A percentile compares a stretch with the other conserved stretches of the same genome.
phyloP scores from a whole-genome alignment of 78 protist genomes.

The Chrysochromulina tobinii region DNA sequence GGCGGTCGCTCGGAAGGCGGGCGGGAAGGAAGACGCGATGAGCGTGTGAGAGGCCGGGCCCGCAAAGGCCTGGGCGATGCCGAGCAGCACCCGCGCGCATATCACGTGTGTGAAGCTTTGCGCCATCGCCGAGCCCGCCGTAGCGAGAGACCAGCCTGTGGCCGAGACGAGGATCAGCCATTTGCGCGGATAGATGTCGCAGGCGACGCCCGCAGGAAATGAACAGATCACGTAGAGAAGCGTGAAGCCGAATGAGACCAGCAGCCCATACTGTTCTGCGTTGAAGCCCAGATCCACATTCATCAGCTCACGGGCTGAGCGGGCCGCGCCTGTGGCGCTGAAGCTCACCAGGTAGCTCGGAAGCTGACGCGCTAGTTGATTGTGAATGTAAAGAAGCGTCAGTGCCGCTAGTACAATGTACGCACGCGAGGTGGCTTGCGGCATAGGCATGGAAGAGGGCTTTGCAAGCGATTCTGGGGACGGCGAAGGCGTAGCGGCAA shows the following conservation, averaged over 20 bases:
- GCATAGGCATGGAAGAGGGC: too few relatives aligned
- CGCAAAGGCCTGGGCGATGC: not conserved
- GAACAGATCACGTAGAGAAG: not conserved
- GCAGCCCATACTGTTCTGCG: not conserved
- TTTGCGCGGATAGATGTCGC: not conserved
- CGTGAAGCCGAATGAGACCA: not conserved
- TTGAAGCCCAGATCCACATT: not conserved
- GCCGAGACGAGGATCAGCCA: not conserved
- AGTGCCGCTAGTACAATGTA: too few relatives aligned
- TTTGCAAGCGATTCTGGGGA: too few relatives aligned
- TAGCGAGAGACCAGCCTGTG: not conserved
- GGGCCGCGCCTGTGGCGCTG: not conserved
- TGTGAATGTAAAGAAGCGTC: not conserved
- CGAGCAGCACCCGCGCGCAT: not conserved
- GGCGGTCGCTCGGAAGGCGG: not conserved
- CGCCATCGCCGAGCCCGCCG: not conserved
- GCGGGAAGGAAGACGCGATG: not conserved
- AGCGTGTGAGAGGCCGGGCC: not conserved
- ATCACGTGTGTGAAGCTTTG: not conserved
- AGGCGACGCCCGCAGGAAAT: conserved; percentile 7
- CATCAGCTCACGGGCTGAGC: not conserved
- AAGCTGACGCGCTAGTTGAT: not conserved
- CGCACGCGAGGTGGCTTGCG: too few relatives aligned
- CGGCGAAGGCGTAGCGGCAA: too few relatives aligned
- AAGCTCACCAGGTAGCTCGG: not conserved